Conservation (phyloP, 495 filamentous ascomycete species). For the Penicillium arizonense region DNA sequence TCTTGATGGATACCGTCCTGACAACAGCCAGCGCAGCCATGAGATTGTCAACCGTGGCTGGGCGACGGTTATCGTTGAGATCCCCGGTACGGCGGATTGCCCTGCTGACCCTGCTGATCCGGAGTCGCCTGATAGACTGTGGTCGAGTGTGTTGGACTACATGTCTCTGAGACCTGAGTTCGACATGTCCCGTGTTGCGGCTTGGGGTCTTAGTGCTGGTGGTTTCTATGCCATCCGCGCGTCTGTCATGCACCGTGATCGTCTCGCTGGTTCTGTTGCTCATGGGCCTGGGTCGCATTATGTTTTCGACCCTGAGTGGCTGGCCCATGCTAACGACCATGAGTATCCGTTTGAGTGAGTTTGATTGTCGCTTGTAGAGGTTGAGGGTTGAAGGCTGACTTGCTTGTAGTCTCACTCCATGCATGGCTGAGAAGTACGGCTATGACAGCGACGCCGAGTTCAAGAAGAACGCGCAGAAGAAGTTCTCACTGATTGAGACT, state of each 20-base stretch:
- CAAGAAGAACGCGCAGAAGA: conserved; percentile 57
- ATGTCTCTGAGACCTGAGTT: conserved; percentile 57
- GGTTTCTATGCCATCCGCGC: conserved; percentile 76
- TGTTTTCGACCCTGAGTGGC: conserved; percentile 65
- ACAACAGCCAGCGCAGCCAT: conserved; percentile 70
- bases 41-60: conserved; percentile 62
- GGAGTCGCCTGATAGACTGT: conserved; percentile 49
- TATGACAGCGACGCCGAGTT: conserved; percentile 60
- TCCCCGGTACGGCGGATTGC: conserved; percentile 78
- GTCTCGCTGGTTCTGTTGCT: conserved; percentile 60
- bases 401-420: conserved; percentile 52
- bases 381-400: conserved; percentile 1
- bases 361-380: not conserved
- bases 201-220: conserved; percentile 73
- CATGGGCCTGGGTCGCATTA: conserved; percentile 72
- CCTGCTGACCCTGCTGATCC: conserved; percentile 61
- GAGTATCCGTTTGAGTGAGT: conserved; percentile 75
- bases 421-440: conserved; percentile 70
- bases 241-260: conserved; percentile 65
- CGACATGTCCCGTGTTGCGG: conserved; percentile 59
- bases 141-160: conserved; percentile 63
- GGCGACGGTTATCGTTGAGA: conserved; percentile 65
- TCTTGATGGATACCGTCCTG: conserved; percentile 75
- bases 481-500: conserved; percentile 71
- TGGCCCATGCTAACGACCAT: conserved; percentile 64